phyloP scores from a whole-genome alignment of 2,329 filamentous ascomycete species.

The Emergomyces orientalis region DNA sequence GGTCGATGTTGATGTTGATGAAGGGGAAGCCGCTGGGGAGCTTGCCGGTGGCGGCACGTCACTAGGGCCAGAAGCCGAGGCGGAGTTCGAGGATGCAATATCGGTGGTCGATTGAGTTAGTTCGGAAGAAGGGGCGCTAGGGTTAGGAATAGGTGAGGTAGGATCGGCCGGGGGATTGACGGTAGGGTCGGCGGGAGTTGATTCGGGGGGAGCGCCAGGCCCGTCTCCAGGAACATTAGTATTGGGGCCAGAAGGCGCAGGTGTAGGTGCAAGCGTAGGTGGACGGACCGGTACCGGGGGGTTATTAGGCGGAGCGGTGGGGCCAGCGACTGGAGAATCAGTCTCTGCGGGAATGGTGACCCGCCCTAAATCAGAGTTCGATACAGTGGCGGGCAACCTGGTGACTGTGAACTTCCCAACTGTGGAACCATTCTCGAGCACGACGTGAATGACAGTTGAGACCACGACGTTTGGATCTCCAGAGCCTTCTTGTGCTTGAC shows the following conservation, averaged over 20 bases:
- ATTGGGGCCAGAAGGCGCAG: neutral
- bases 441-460: slow-evolving; percentile 19
- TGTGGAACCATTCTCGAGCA: slow-evolving; percentile 19
- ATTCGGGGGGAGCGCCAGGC: neutral
- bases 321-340: slow-evolving; percentile 11
- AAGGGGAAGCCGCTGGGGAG: neutral
- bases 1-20: slow-evolving; percentile 1
- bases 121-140: neutral
- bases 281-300: too few relatives aligned
- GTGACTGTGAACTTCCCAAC: slow-evolving; percentile 18
- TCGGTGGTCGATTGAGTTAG: neutral
- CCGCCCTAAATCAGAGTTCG: slow-evolving; percentile 17
- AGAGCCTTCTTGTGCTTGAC: slow-evolving; percentile 9
- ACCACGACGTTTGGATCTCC: slow-evolving; percentile 13
- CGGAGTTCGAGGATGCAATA: neutral
- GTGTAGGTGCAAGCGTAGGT: neutral
- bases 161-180: neutral
- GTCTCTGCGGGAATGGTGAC: slow-evolving; percentile 20
- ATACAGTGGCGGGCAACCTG: slow-evolving; percentile 20
- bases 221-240: neutral
- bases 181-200: neutral
- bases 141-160: neutral
- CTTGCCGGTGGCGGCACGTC: neutral
- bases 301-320: slow-evolving; percentile 6
- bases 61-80: neutral